Conservation (phyloP, 1,284 basidiomycete genomes). For the Austroboletus olivaceoglutinosus region DNA sequence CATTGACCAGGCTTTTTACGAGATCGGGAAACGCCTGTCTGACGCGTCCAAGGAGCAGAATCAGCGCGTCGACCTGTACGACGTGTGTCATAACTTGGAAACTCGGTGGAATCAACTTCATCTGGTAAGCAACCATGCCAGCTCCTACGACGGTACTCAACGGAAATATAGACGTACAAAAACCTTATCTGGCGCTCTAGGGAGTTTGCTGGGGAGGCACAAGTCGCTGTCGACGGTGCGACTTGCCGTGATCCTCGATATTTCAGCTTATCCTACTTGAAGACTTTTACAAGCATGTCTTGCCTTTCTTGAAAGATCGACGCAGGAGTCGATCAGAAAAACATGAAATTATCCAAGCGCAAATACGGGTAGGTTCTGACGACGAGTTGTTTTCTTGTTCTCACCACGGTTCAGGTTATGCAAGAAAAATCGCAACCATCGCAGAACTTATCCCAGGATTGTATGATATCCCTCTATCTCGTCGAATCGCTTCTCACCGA, state of each 20-base stretch:
- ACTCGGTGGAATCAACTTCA: slow-evolving; percentile 19
- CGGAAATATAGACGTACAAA: slow-evolving; percentile 11
- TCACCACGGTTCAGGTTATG: slow-evolving; percentile 12
- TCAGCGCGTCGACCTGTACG: slow-evolving; percentile 8
- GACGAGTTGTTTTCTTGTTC: background rate
- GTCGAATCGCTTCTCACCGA: background rate
- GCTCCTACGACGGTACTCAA: background rate
- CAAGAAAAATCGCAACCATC: slow-evolving; percentile 16
- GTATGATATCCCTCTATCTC: slow-evolving; percentile 2
- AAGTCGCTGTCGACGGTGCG: slow-evolving; percentile 18
- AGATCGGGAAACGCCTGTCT: slow-evolving; percentile 10
- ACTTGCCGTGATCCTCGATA: no score
- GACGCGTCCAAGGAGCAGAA: slow-evolving; percentile 9
- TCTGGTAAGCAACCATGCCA: background rate
- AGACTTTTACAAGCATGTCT: slow-evolving; percentile 20
- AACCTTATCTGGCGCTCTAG: slow-evolving; percentile 22
- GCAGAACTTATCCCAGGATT: slow-evolving; percentile 19
- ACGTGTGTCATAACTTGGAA: slow-evolving; percentile 13
- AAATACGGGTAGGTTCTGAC: slow-evolving; percentile 7
- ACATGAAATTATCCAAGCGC: slow-evolving; percentile 14
- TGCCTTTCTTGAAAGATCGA: slow-evolving; percentile 14
- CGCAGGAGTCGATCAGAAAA: slow-evolving; percentile 11
- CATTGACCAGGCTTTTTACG: slow-evolving; percentile 19
- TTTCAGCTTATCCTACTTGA: background rate
- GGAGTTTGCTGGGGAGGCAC: slow-evolving; percentile 21